A percentile compares a stretch with the other conserved stretches of the same genome.
Conservation (phyloP, 1,139 yeast species). For the Meyerozyma guilliermondii region DNA sequence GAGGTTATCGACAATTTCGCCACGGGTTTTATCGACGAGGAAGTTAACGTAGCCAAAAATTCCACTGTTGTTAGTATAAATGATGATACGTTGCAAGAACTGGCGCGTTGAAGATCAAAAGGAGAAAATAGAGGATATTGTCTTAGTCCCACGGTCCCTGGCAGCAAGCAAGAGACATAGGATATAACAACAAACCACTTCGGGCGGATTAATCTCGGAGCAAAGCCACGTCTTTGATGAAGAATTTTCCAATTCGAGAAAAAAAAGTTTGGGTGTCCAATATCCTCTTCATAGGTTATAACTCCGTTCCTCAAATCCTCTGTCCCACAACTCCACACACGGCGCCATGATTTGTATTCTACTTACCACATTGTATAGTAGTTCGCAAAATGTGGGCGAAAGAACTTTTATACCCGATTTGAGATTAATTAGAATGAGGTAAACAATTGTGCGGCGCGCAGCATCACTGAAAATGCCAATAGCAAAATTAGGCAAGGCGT, state of each 20-base stretch:
- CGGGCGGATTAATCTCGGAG: neutral
- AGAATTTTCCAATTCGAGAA: neutral
- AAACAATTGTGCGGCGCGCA: slow-evolving; percentile 2
- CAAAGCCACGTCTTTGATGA: neutral
- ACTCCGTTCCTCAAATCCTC: too few relatives aligned
- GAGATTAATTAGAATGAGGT: slow-evolving; percentile 1
- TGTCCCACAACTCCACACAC: neutral
- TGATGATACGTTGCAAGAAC: neutral
- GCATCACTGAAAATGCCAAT: neutral
- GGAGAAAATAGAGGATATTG: neutral
- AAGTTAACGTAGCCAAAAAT: slow-evolving; percentile 97
- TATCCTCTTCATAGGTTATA: too few relatives aligned
- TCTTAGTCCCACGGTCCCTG: too few relatives aligned
- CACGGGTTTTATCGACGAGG: slow-evolving; percentile 86
- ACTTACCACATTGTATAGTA: slow-evolving; percentile 2
- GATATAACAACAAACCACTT: neutral
- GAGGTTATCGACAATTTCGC: slow-evolving; percentile 84
- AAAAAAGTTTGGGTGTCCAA: neutral
- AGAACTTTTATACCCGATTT: slow-evolving; percentile 1
- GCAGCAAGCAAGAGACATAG: neutral
- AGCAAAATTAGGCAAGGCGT: neutral
- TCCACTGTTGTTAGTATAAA: slow-evolving; percentile 54
- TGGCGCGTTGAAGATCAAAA: neutral
- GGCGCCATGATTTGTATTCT: neutral
- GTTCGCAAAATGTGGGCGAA: slow-evolving; percentile 2